Percentiles rank a stretch among this genome's conserved stretches.
Evolutionary conservation across 306 rosid genomes (phyloP).

Genomic region (Macrotyloma uniflorum): DNA sequence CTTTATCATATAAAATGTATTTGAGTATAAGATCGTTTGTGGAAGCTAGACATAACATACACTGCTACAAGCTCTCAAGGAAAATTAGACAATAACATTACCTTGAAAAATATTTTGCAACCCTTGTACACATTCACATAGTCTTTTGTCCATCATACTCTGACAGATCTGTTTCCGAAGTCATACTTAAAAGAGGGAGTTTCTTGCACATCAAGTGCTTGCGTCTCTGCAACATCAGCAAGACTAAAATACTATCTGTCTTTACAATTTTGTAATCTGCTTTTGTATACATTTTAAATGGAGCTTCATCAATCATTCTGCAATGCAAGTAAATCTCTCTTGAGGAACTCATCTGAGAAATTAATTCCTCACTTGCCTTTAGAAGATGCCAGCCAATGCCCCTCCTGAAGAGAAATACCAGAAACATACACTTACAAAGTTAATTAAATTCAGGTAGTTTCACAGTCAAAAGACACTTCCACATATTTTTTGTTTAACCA

Average conservation of each 20-base stretch:
- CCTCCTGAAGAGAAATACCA: constrained; percentile 64
- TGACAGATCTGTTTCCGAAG: constrained; percentile 48
- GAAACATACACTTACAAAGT: constrained; percentile 25
- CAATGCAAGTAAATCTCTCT: constrained; percentile 86
- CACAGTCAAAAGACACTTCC: not conserved
- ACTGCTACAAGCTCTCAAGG: not conserved
- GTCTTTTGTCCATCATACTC: constrained; percentile 46
- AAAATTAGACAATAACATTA: constrained; percentile 35
- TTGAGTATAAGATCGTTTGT: constrained; percentile 12
- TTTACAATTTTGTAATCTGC: constrained; percentile 72
- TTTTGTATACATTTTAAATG: constrained; percentile 82
- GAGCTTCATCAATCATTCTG: constrained; percentile 84
- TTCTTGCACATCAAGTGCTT: constrained; percentile 90
- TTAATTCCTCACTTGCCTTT: constrained; percentile 86
- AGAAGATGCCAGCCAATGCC: constrained; percentile 99
- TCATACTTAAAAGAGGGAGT: constrained; percentile 53
- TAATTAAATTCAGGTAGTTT: constrained; percentile 5
- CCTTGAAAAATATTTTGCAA: constrained; percentile 38
- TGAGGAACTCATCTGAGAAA: constrained; percentile 69
- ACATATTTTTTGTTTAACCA: not conserved
- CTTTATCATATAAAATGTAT: constrained; percentile 1
- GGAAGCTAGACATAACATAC: constrained; percentile 21
- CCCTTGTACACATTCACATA: constrained; percentile 27
- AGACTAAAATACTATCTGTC: constrained; percentile 75
- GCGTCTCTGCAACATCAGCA: constrained; percentile 84